Base-by-base conservation (phyloP, 2,329 filamentous ascomycete species). In the Talaromyces sp. region DNA sequence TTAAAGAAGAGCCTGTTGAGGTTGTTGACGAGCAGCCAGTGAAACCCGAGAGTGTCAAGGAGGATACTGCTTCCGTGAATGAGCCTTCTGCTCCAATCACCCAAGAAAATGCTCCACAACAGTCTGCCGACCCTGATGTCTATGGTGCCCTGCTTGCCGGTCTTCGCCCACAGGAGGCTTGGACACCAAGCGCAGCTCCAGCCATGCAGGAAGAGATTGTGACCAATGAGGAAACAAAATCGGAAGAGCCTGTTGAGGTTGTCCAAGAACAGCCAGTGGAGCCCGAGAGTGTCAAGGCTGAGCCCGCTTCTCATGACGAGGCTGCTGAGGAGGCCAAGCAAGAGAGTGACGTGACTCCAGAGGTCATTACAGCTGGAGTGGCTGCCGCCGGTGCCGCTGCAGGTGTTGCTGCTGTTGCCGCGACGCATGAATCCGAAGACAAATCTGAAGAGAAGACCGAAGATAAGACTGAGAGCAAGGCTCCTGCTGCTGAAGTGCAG, bases 361-460 rank as follows among this genome's bases (percentile, higher is more conserved):
- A 65, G 44, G 20, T 64, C n/a, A 44, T 69, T 36, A 65, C 51
- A 22, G 67, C 60, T 32, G 63, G 66, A 45, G 67, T 59, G 29
- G 66, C 64, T 33, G 61, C 61, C 29, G 66, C 64, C 33, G 62
- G 60, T 10, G 60, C 58, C 7, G 57, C 59, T 29, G 59, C 62
- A 41, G 62, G 58, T n/a, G 66, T 62, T 47, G 62, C 60, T 19
- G 67, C 57, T 19, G 60, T 59, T 13, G 59, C 55, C 37, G 51
- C 53, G 16, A 50, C 62, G 19, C 56, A 69, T 49, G 49, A 61
- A 11, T 22, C 32, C 20, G 4, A 40, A 19, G 57, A 60, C 37
- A 49, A 61, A 11, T 22, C 32, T 17, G 4, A 40, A 19, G 57
- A 60, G 35, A 3, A 44, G 19, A 36, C 51, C 24, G 44, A 47